Conservation (phyloP, 164 flowering plant genomes). For the Magnolia changhungtana region DNA sequence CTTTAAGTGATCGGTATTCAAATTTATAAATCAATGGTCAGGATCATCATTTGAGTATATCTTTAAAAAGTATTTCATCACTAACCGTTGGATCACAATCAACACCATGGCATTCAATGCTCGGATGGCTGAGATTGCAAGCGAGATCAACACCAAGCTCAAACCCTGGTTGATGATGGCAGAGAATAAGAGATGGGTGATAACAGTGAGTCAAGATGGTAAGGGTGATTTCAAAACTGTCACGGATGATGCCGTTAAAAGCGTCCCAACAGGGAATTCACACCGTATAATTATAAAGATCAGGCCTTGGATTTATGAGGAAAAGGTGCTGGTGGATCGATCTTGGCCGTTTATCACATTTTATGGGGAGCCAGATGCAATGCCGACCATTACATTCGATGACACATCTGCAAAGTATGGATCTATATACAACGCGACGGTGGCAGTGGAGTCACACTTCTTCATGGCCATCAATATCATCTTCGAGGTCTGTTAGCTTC, state of each 20-base stretch:
- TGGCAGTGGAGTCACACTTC: slow-evolving; percentile 40
- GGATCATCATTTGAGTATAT: no score
- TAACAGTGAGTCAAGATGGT: no score
- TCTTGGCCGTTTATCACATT: slow-evolving; percentile 50
- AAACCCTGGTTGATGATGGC: no score
- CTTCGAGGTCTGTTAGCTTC: slow-evolving; percentile 31
- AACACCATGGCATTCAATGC: no score
- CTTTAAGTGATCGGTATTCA: no score
- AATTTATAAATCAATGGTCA: no score
- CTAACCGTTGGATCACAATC: no score
- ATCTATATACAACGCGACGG: slow-evolving; percentile 47
- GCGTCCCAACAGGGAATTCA: slow-evolving; percentile 39
- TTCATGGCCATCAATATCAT: slow-evolving; percentile 51
- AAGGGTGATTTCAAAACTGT: no score
- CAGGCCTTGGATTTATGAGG: slow-evolving; percentile 44
- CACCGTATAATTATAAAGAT: slow-evolving; percentile 36
- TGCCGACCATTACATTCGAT: slow-evolving; percentile 31
- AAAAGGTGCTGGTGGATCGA: slow-evolving; percentile 44
- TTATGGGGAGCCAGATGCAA: slow-evolving; percentile 26
- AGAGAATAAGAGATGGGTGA: no score
- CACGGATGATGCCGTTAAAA: slow-evolving; percentile 46
- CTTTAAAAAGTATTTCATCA: no score
- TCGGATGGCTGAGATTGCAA: no score
- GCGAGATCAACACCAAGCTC: no score
- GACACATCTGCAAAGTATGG: slow-evolving; percentile 45